These are phyloP conservation scores for Pyrenophora teres DNA, from an alignment of 2,329 filamentous ascomycete genomes.

Conservation along the genomic window DNA sequence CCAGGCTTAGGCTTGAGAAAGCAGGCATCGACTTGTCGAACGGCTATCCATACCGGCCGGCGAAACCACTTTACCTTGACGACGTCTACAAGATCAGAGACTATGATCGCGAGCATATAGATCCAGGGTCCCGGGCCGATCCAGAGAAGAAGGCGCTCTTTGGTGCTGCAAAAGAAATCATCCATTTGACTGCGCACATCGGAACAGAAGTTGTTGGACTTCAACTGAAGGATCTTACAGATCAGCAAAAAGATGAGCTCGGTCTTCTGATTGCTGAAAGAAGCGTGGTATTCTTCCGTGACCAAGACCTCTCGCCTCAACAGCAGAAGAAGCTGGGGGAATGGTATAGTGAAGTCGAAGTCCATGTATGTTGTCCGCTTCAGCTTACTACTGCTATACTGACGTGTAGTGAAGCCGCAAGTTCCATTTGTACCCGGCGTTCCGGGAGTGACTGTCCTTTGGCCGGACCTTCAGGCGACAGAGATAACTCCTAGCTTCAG, in stretches of 20 bases:
- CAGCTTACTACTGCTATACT: neutral
- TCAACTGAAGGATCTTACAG: constrained; percentile 55
- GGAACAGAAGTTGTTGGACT: constrained; percentile 48
- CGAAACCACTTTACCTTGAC: constrained; percentile 69
- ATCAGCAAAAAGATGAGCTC: constrained; percentile 57
- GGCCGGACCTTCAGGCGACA: constrained; percentile 69
- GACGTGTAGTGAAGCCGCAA: constrained; percentile 60
- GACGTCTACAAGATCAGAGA: constrained; percentile 70
- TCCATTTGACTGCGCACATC: constrained; percentile 44
- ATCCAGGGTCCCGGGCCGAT: constrained; percentile 57
- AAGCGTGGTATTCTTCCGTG: constrained; percentile 58
- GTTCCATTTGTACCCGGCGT: constrained; percentile 71
- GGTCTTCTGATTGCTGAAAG: constrained; percentile 49
- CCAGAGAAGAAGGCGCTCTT: constrained; percentile 49
- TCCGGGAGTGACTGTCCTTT: constrained; percentile 67
- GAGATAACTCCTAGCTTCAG: constrained; percentile 67
- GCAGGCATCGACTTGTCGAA: constrained; percentile 71
- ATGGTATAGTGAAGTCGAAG: constrained; percentile 60
- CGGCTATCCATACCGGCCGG: constrained; percentile 73
- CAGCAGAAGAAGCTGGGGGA: constrained; percentile 41
- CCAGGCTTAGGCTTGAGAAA: constrained; percentile 65
- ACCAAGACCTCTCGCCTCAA: constrained; percentile 51
- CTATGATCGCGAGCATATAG: constrained; percentile 42
- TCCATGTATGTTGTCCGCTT: constrained; percentile 61
- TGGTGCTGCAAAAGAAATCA: constrained; percentile 50